Percentiles rank a stretch among this genome's conserved stretches.
Evolutionary conservation across 176 grass and related monocot species (phyloP).

Genomic region (Coix lacrymajobi): DNA sequence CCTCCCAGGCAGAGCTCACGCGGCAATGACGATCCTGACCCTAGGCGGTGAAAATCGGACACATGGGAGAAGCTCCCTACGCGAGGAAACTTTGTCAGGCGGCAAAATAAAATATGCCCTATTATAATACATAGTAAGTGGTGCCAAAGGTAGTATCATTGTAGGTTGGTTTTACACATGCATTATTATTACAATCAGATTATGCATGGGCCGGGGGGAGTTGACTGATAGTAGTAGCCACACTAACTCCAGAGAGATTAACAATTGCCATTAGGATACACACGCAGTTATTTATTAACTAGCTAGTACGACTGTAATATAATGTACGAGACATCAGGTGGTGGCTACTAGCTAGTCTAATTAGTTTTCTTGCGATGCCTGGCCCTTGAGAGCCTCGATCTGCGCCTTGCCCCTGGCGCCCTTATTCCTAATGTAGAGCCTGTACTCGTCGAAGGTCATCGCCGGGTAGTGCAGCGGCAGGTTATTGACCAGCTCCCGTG

Average conservation of each 20-base stretch:
- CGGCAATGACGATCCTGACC: too few species aligned
- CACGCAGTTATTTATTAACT: not conserved
- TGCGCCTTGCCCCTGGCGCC: conserved; percentile 67
- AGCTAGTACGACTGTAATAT: not conserved
- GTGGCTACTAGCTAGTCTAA: not conserved
- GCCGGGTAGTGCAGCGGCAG: conserved; percentile 57
- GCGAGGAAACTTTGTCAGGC: too few species aligned
- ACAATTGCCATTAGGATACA: not conserved
- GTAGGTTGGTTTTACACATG: not conserved
- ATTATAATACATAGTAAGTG: not conserved
- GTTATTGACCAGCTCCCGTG: conserved; percentile 38
- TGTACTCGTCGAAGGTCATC: conserved; percentile 82
- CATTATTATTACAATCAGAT: conserved; percentile 32
- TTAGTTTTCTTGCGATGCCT: not conserved
- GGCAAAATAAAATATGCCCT: too few species aligned
- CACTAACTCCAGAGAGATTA: not conserved
- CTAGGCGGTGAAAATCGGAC: too few species aligned
- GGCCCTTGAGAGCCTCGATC: conserved; percentile 54
- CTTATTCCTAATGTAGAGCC: conserved; percentile 55
- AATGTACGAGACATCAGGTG: not conserved
- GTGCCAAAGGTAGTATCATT: not conserved
- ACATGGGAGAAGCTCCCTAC: too few species aligned
- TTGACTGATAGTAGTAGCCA: not conserved
- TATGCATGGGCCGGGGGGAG: not conserved
- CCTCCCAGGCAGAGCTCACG: too few species aligned